phyloP scores from a whole-genome alignment of 306 rosid genomes.

The Pyrus bretschneideri region DNA sequence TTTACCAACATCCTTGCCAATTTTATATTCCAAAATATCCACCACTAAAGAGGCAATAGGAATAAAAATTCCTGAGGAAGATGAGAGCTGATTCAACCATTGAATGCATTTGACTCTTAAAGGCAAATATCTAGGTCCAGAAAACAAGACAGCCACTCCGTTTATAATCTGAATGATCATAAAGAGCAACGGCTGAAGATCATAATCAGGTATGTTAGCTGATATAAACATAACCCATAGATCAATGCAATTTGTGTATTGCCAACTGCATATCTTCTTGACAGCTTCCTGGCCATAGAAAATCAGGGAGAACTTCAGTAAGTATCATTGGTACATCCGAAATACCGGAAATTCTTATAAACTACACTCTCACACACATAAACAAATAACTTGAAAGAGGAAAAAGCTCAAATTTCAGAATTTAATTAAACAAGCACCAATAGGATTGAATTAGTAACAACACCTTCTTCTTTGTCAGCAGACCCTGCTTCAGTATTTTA shows the following conservation, averaged over 20 bases:
- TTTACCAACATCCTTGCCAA: slow-evolving; percentile 54
- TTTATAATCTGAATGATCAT: slow-evolving; percentile 62
- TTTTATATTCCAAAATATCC: slow-evolving; percentile 68
- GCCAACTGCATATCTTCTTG: slow-evolving; percentile 71
- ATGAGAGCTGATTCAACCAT: slow-evolving; percentile 78
- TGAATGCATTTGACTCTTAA: slow-evolving; percentile 74
- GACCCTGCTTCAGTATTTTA: slow-evolving; percentile 63
- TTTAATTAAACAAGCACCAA: slow-evolving; percentile 10
- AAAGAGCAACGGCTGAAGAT: slow-evolving; percentile 65
- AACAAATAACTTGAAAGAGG: not conserved
- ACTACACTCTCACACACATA: not conserved
- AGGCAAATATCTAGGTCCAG: slow-evolving; percentile 95
- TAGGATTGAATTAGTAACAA: slow-evolving; percentile 6
- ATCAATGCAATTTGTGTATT: slow-evolving; percentile 70
- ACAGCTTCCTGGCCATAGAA: slow-evolving; percentile 65
- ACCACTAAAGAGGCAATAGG: slow-evolving; percentile 71
- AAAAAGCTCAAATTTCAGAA: not conserved
- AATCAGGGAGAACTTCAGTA: slow-evolving; percentile 23
- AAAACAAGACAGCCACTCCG: slow-evolving; percentile 70
- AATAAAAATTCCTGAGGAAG: slow-evolving; percentile 73
- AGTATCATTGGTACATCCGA: not conserved
- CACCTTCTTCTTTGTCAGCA: slow-evolving; percentile 64
- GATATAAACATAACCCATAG: slow-evolving; percentile 71
- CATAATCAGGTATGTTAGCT: slow-evolving; percentile 46
- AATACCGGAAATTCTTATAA: not conserved